A percentile compares a stretch with the other conserved stretches of the same genome.
These are phyloP conservation scores for Silene uniflora DNA, from an alignment of 148 eudicot species.

Conservation along the genomic window DNA sequence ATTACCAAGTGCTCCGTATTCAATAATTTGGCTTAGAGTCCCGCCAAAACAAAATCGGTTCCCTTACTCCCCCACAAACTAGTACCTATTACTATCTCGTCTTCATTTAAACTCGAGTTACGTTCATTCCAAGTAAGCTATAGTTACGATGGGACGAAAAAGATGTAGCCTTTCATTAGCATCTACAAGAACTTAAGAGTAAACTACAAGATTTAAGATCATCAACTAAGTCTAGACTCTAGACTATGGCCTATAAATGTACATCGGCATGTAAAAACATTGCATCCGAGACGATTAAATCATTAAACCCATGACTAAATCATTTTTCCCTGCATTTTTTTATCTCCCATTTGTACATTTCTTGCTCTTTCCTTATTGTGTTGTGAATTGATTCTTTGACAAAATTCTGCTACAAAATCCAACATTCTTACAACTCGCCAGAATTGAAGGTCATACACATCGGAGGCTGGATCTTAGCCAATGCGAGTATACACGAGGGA, in stretches of 20 bases:
- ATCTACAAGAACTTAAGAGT: neutral
- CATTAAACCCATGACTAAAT: neutral
- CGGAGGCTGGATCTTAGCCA: slow-evolving; percentile 54
- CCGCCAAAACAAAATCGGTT: too few species aligned
- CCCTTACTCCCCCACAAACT: too few species aligned
- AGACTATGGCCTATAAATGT: neutral
- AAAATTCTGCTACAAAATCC: too few species aligned
- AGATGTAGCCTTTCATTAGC: neutral
- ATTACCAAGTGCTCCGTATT: too few species aligned
- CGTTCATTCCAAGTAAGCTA: too few species aligned
- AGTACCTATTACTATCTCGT: too few species aligned
- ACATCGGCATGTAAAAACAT: neutral
- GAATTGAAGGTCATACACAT: slow-evolving; percentile 57
- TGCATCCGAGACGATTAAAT: neutral
- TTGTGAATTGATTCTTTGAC: too few species aligned
- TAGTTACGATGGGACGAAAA: neutral
- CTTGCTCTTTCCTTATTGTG: neutral
- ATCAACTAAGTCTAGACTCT: too few species aligned
- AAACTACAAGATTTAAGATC: too few species aligned
- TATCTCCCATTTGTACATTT: too few species aligned
- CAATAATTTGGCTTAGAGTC: too few species aligned
- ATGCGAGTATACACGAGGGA: slow-evolving; percentile 58
- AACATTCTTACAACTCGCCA: neutral
- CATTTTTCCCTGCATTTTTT: neutral
- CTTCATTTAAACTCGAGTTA: too few species aligned